A percentile compares a stretch with the other conserved stretches of the same genome.
Conservation (phyloP, 192 early-diverging fungal species). For the Coemansia sp. region DNA sequence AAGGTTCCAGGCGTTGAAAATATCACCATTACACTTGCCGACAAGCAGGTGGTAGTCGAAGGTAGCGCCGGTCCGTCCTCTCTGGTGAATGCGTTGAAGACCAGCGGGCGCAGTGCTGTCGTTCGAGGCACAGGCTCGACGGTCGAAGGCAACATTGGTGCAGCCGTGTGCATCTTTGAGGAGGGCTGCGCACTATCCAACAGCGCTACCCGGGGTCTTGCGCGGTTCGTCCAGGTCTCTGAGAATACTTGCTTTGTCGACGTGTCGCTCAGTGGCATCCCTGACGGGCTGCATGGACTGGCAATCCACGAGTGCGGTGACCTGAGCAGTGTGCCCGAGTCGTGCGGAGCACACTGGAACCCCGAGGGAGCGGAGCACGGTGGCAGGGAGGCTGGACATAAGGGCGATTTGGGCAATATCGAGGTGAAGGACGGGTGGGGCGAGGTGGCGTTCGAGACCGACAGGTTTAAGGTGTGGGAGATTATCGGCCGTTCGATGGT, state of each 20-base stretch:
- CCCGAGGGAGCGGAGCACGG: conserved; percentile 24
- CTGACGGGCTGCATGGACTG: conserved; percentile 64
- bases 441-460: conserved; percentile 70
- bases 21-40: conserved; percentile 64
- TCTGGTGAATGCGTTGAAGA: conserved; percentile 61
- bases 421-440: conserved; percentile 70
- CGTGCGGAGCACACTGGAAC: conserved; percentile 41
- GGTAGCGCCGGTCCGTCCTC: conserved; percentile 54
- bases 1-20: conserved; percentile 56
- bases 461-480: conserved; percentile 80
- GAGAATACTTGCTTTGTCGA: conserved; percentile 72
- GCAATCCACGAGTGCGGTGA: conserved; percentile 81
- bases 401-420: conserved; percentile 69
- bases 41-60: conserved; percentile 74
- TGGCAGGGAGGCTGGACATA: conserved; percentile 24
- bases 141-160: conserved; percentile 60
- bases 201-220: conserved; percentile 58
- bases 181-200: conserved; percentile 33
- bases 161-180: conserved; percentile 91
- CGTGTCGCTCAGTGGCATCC: conserved; percentile 68
- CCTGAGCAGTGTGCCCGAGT: conserved; percentile 53
- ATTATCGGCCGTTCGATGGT: conserved; percentile 87
- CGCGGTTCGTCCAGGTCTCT: conserved; percentile 77
- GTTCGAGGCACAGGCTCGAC: conserved; percentile 73
- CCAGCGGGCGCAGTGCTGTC: conserved; percentile 72